These are phyloP conservation scores for Juglanconis juglandina DNA, from an alignment of 2,329 filamentous ascomycete species.

Conservation along the genomic window DNA sequence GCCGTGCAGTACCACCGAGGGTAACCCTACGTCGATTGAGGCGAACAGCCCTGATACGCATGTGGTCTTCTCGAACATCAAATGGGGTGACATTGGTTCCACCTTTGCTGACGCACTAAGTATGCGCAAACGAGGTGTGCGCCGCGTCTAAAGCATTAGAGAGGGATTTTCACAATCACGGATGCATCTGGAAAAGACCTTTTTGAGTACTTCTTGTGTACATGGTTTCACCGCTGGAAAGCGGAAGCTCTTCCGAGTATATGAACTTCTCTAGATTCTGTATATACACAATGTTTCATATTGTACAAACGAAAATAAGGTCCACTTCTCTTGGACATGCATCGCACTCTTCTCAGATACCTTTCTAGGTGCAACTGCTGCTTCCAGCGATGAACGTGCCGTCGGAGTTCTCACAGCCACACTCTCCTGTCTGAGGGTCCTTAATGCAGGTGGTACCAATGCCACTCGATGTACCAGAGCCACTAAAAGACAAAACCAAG, in stretches of 20 bases:
- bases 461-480: not conserved
- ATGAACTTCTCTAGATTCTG: not conserved
- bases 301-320: not conserved
- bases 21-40: constrained; percentile 43
- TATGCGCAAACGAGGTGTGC: not conserved
- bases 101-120: constrained; percentile 27
- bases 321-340: not conserved
- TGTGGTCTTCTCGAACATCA: constrained; percentile 48
- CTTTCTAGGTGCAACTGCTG: not conserved
- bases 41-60: constrained; percentile 39
- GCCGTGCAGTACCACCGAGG: constrained; percentile 46
- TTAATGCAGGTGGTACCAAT: not conserved
- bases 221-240: too few relatives aligned
- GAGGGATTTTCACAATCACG: too few relatives aligned
- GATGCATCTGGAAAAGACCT: too few relatives aligned
- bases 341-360: too few relatives aligned
- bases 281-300: not conserved
- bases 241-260: not conserved
- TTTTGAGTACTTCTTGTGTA: too few relatives aligned
- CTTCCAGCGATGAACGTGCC: not conserved
- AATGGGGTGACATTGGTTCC: constrained; percentile 51
- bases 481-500: not conserved
- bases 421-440: not conserved
- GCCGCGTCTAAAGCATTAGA: not conserved
- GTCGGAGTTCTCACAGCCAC: not conserved